Evolutionary conservation across 2,329 filamentous ascomycete genomes (phyloP).

Genomic region (Fusarium pseudocircinatum): DNA sequence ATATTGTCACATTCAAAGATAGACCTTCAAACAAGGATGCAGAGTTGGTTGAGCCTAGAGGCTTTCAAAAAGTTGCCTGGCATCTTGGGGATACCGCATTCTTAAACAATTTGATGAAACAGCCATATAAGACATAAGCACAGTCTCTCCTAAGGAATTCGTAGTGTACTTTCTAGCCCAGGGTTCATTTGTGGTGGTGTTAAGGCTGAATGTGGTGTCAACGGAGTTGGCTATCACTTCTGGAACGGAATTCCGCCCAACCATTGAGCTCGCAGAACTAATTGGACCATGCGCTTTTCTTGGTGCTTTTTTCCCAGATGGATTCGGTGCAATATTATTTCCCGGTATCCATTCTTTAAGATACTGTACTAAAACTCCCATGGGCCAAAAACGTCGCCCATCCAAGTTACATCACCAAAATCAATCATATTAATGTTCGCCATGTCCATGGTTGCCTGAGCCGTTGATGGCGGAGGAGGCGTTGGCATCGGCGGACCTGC

Average conservation of each 20-base stretch:
- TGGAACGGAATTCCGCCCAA: constrained; percentile 19
- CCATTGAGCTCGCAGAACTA: neutral
- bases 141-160: neutral
- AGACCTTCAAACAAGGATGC: neutral
- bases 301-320: neutral
- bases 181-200: constrained; percentile 4
- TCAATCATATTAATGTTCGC: constrained; percentile 43
- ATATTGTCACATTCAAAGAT: neutral
- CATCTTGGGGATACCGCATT: constrained; percentile 7
- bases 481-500: constrained; percentile 18
- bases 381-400: constrained; percentile 51
- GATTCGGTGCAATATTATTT: neutral
- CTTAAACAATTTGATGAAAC: constrained; percentile 12
- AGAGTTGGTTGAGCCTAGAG: neutral
- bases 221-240: constrained; percentile 17
- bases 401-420: constrained; percentile 50
- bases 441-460: constrained; percentile 30
- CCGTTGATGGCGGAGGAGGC: constrained; percentile 6
- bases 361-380: constrained; percentile 46
- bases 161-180: constrained; percentile 4
- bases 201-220: constrained; percentile 18
- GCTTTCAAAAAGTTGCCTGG: neutral
- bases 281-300: neutral
- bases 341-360: neutral
- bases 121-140: constrained; percentile 4